Conservation (phyloP, 139 green algal genomes). For the Pseudopediastrum boryanum region DNA sequence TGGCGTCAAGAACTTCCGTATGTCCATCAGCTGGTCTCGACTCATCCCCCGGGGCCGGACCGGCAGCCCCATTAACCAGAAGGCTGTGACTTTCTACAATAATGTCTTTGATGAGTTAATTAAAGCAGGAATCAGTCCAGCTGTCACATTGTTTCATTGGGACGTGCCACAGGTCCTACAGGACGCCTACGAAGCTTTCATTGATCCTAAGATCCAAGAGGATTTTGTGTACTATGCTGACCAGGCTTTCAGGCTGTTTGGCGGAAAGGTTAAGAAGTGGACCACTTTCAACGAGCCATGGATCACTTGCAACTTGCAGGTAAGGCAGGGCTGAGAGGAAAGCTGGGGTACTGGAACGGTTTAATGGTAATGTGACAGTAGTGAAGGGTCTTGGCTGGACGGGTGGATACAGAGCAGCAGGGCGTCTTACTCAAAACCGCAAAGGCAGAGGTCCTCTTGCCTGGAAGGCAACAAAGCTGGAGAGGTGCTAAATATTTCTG, state of each 20-base stretch:
- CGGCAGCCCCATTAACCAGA: slow-evolving; percentile 20
- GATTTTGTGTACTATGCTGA: slow-evolving; percentile 40
- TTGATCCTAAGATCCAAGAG: slow-evolving; percentile 10
- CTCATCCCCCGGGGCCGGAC: slow-evolving; percentile 42
- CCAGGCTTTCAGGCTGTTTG: slow-evolving; percentile 19
- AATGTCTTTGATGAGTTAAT: slow-evolving; percentile 30
- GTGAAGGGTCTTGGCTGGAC: neutral
- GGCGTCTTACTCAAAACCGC: neutral
- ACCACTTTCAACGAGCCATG: slow-evolving; percentile 51
- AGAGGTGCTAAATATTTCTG: neutral
- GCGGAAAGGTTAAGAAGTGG: slow-evolving; percentile 37
- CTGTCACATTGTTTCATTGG: slow-evolving; percentile 54
- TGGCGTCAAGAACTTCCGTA: too few species aligned
- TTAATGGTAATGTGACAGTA: neutral
- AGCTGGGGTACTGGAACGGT: neutral
- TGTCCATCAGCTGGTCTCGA: slow-evolving; percentile 59
- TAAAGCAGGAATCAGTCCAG: slow-evolving; percentile 27
- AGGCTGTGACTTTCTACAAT: slow-evolving; percentile 42
- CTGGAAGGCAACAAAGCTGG: neutral
- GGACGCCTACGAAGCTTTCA: slow-evolving; percentile 26
- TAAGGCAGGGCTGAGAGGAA: neutral
- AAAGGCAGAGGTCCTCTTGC: neutral
- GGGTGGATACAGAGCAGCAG: too few species aligned
- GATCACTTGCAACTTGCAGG: slow-evolving; percentile 23
- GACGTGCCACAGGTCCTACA: slow-evolving; percentile 49